phyloP scores from a whole-genome alignment of 768 basidiomycete genomes.

The Lactifluus hygrophoroides region DNA sequence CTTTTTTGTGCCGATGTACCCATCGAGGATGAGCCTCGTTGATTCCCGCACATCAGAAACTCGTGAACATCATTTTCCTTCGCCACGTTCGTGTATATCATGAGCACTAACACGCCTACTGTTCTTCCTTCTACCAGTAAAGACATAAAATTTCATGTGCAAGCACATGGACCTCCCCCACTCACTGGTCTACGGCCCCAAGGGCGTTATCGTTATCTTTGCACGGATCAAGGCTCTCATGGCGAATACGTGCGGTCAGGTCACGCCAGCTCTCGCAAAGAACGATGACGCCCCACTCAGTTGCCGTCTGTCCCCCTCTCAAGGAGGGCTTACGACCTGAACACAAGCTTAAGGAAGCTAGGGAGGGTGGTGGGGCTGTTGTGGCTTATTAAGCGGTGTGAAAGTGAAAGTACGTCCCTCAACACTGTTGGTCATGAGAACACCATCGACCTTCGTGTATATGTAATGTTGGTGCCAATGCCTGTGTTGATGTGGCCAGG shows the following conservation, averaged over 20 bases:
- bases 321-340: no score
- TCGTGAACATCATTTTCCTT: conserved; percentile 47
- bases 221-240: conserved; percentile 78
- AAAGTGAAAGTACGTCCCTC: neutral
- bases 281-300: conserved; percentile 57
- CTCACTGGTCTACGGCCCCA: conserved; percentile 43
- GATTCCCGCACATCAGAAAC: conserved; percentile 38
- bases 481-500: neutral
- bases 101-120: neutral
- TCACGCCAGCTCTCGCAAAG: conserved; percentile 44
- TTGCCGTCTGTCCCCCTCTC: conserved; percentile 75
- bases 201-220: conserved; percentile 63
- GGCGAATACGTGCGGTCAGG: conserved; percentile 58
- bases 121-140: no score
- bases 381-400: neutral
- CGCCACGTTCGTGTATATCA: conserved; percentile 16
- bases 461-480: neutral
- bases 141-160: neutral
- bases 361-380: conserved; percentile 15
- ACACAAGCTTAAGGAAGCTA: conserved; percentile 44
- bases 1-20: conserved; percentile 62
- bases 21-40: conserved; percentile 24
- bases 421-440: neutral
- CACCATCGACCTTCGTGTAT: neutral
- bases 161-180: neutral